Percentiles rank a stretch among this genome's conserved stretches.
Evolutionary conservation across 2,329 filamentous ascomycete species (phyloP).

Genomic region (Trichoderma koningiopsis): DNA sequence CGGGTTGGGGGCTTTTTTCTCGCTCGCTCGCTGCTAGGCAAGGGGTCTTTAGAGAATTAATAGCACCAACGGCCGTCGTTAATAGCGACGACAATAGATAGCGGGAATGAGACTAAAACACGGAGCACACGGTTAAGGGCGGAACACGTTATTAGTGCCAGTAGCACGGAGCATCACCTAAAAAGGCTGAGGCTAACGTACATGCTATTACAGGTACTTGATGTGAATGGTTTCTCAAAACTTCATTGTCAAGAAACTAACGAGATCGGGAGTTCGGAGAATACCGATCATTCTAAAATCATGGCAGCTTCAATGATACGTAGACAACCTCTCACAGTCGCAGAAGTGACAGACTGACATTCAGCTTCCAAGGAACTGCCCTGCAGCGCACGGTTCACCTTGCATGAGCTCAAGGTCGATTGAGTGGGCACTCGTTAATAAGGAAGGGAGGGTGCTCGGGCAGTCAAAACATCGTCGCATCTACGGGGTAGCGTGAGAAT

Average conservation of each 20-base stretch:
- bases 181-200: neutral
- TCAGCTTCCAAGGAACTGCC: neutral
- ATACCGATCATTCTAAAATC: neutral
- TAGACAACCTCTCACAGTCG: neutral
- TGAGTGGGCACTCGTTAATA: neutral
- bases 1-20: neutral
- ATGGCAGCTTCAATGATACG: neutral
- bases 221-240: neutral
- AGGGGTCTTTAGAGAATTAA: neutral
- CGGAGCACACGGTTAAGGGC: neutral
- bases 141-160: neutral
- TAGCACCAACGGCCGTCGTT: neutral
- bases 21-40: neutral
- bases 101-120: neutral
- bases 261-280: neutral
- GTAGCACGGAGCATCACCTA: neutral
- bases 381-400: conserved; percentile 11
- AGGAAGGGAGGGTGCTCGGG: neutral
- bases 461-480: neutral
- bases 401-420: conserved; percentile 17
- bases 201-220: neutral
- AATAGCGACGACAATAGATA: neutral
- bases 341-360: neutral
- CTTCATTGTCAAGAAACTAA: neutral
- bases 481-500: neutral